phyloP scores from a whole-genome alignment of 2,329 filamentous ascomycete genomes.

The Neoarthrinium moseri region DNA sequence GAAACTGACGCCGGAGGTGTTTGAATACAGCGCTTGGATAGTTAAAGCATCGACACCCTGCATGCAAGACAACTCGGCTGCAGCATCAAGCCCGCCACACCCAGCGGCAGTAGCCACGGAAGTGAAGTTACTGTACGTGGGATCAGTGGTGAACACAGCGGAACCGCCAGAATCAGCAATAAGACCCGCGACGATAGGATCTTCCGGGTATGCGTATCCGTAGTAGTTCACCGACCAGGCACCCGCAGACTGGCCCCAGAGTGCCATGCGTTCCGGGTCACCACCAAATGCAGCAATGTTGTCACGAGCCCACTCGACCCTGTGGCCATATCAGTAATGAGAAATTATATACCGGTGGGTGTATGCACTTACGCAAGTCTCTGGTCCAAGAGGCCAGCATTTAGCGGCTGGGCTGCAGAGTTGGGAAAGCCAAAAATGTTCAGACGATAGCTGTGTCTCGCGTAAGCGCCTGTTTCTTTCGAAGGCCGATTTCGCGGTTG shows the following conservation, averaged over 20 bases:
- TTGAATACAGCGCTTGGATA: too few species aligned
- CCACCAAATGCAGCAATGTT: conserved; percentile 50
- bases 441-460: conserved; percentile 38
- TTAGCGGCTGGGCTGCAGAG: conserved; percentile 30
- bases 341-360: too few species aligned
- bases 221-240: conserved; percentile 37
- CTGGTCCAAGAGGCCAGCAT: conserved; percentile 49
- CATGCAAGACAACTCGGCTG: conserved; percentile 21
- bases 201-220: conserved; percentile 42
- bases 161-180: too few species aligned
- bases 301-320: conserved; percentile 46
- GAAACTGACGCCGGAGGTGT: too few species aligned
- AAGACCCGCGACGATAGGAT: conserved; percentile 38
- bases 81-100: conserved; percentile 16
- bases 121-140: neutral
- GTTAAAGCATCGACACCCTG: too few species aligned
- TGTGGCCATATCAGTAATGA: too few species aligned
- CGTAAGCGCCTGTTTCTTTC: too few species aligned
- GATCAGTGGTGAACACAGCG: neutral
- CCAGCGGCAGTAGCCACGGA: conserved; percentile 14
- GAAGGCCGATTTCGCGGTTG: too few species aligned
- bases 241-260: conserved; percentile 48
- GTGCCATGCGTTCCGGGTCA: conserved; percentile 37
- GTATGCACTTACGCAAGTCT: too few species aligned
- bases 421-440: conserved; percentile 32